Evolutionary conservation across 257 asterid genomes (phyloP).

Genomic region (Scutellaria minor): DNA sequence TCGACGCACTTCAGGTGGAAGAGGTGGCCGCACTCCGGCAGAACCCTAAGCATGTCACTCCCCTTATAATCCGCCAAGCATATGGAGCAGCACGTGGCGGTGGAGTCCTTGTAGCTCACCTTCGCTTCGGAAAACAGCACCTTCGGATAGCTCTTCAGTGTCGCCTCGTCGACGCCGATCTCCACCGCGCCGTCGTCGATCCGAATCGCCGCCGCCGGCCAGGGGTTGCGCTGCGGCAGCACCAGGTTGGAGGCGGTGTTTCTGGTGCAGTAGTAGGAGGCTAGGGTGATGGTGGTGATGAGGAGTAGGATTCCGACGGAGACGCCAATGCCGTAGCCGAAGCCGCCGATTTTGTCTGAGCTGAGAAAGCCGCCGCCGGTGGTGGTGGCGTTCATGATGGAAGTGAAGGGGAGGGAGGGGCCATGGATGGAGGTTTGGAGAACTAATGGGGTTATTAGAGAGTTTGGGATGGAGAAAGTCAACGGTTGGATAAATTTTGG

Average conservation of each 20-base stretch:
- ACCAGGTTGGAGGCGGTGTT: constrained; percentile 33
- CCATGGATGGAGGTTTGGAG: constrained; percentile 38
- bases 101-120: constrained; percentile 52
- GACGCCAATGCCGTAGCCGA: constrained; percentile 86
- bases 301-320: constrained; percentile 82
- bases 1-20: constrained; percentile 85
- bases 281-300: constrained; percentile 79
- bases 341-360: constrained; percentile 63
- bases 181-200: constrained; percentile 37
- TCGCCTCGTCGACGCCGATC: constrained; percentile 74
- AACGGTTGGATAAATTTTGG: constrained; percentile 35
- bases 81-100: constrained; percentile 74
- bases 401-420: constrained; percentile 30
- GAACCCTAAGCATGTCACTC: constrained; percentile 55
- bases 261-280: constrained; percentile 83
- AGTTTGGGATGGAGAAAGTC: constrained; percentile 33
- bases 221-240: constrained; percentile 36
- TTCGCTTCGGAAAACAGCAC: constrained; percentile 69
- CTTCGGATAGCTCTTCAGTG: constrained; percentile 69
- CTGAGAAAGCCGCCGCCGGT: constrained; percentile 55
- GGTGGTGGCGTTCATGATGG: constrained; percentile 52
- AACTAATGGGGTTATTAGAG: constrained; percentile 29
- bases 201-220: not conserved
- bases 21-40: constrained; percentile 88
- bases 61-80: constrained; percentile 79